phyloP scores from a whole-genome alignment of 2,329 filamentous ascomycete genomes.

The Cryphonectria radicalis region DNA sequence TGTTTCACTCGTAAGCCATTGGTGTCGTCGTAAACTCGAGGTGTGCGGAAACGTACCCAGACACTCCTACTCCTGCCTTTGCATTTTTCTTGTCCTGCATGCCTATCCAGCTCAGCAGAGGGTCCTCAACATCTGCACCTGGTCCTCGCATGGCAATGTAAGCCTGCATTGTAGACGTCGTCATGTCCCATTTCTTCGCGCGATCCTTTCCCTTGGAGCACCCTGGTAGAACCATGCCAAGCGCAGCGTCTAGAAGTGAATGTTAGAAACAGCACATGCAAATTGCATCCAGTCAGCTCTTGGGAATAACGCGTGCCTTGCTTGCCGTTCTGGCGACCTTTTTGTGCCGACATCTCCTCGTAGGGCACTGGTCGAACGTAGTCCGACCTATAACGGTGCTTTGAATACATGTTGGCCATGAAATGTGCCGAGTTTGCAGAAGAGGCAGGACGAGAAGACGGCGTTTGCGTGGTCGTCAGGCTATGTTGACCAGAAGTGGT shows the following conservation, averaged over 20 bases:
- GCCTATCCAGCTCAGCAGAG: slow-evolving; percentile 37
- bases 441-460: neutral
- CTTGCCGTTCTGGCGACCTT: neutral
- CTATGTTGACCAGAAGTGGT: neutral
- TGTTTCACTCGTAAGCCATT: neutral
- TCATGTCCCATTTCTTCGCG: slow-evolving; percentile 18
- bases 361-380: slow-evolving; percentile 12
- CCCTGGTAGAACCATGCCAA: neutral
- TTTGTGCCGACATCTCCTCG: neutral
- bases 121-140: slow-evolving; percentile 32
- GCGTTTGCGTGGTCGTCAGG: neutral
- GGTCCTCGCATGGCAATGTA: slow-evolving; percentile 42
- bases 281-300: neutral
- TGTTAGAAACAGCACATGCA: neutral
- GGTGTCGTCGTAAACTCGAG: neutral
- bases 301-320: neutral
- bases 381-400: slow-evolving; percentile 16
- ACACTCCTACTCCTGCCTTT: neutral
- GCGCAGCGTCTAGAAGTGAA: neutral
- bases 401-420: neutral
- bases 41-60: slow-evolving; percentile 12
- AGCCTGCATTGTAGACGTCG: slow-evolving; percentile 35
- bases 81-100: slow-evolving; percentile 17
- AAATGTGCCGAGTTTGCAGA: neutral
- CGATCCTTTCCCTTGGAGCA: slow-evolving; percentile 9